Evolutionary conservation across 2,329 filamentous ascomycete species (phyloP).

Genomic region (Claviceps humidiphila): DNA sequence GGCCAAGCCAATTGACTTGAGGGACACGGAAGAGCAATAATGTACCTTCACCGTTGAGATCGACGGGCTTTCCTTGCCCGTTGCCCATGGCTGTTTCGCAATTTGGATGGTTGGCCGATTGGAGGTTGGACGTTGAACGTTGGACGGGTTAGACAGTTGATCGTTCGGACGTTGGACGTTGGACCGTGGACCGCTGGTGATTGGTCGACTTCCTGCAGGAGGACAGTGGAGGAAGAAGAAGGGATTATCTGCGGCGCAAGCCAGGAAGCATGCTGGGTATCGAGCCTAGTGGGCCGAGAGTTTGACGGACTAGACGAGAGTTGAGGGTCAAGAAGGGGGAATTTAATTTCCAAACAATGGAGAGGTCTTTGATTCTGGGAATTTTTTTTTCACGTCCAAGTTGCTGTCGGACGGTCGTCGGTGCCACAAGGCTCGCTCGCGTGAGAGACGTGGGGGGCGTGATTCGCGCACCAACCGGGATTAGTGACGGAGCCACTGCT

Average conservation of each 20-base stretch:
- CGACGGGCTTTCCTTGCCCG: constrained; percentile 83
- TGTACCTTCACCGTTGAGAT: constrained; percentile 82
- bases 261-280: constrained; percentile 15
- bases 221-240: constrained; percentile 11
- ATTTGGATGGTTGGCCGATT: too few species aligned
- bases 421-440: background rate
- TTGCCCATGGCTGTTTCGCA: constrained; percentile 70
- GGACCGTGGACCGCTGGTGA: too few species aligned
- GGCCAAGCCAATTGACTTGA: background rate
- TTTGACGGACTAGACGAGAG: background rate
- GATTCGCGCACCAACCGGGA: constrained; percentile 4
- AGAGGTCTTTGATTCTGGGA: background rate
- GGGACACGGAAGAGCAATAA: constrained; percentile 7
- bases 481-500: background rate
- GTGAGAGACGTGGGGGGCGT: constrained; percentile 1
- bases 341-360: background rate
- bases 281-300: constrained; percentile 1
- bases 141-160: too few species aligned
- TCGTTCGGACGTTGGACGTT: too few species aligned
- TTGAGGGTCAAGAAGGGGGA: background rate
- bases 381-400: background rate
- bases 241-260: constrained; percentile 12
- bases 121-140: too few species aligned
- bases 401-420: background rate
- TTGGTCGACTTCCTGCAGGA: constrained; percentile 6